Percentiles rank a stretch among this genome's conserved stretches.
phyloP scores from a whole-genome alignment of 352 stramenopile genomes.

The Phytophthora chlamydospora region DNA sequence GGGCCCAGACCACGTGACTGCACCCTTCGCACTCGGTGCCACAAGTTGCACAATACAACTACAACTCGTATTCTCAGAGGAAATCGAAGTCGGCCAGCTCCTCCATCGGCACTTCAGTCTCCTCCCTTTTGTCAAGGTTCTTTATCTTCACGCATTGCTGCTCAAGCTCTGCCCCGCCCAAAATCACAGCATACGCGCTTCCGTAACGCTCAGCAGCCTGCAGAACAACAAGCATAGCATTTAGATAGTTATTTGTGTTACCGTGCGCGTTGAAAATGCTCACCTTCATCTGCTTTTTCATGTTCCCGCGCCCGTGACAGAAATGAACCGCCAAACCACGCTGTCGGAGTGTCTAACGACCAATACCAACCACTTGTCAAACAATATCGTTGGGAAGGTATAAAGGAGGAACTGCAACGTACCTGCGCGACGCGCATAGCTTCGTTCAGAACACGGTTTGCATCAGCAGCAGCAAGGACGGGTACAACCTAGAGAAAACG shows the following conservation, averaged over 20 bases:
- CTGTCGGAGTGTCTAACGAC: constrained; percentile 52
- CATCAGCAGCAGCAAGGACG: constrained; percentile 51
- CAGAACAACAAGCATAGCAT: constrained; percentile 1
- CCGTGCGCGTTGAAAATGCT: not conserved
- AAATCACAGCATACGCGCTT: constrained; percentile 73
- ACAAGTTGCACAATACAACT: no score
- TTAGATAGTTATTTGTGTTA: not conserved
- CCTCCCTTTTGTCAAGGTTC: constrained; percentile 65
- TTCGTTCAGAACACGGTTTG: constrained; percentile 59
- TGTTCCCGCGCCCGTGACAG: constrained; percentile 73
- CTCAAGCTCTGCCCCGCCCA: constrained; percentile 74
- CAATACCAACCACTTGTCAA: not conserved
- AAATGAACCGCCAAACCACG: constrained; percentile 80
- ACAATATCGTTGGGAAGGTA: not conserved
- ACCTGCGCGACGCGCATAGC: constrained; percentile 71
- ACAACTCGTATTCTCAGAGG: constrained; percentile 13
- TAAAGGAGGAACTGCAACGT: not conserved
- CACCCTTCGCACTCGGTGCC: no score
- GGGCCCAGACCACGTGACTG: no score
- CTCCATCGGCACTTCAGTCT: constrained; percentile 49
- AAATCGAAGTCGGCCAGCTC: constrained; percentile 43
- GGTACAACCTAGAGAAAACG: constrained; percentile 61
- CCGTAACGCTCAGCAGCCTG: constrained; percentile 75
- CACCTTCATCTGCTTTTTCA: constrained; percentile 92
- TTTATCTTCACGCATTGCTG: constrained; percentile 77